Conservation (phyloP, 2,329 filamentous ascomycete species). For the Didymosphaeria variabile region DNA sequence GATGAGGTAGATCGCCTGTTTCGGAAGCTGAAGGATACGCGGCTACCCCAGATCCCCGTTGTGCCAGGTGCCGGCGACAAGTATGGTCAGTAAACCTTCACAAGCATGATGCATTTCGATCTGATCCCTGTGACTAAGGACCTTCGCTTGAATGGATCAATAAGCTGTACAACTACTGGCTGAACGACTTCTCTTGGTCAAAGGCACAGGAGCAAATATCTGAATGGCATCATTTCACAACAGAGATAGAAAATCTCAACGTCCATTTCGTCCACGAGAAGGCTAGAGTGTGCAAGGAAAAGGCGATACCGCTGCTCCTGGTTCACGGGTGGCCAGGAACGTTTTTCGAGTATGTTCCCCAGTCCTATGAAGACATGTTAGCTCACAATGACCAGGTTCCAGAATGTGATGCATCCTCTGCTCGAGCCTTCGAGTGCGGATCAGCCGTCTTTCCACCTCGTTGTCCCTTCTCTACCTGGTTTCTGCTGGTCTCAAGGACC, state of each 20-base stretch:
- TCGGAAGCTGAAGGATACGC: conserved; percentile 47
- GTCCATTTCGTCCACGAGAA: conserved; percentile 54
- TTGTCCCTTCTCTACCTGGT: conserved; percentile 65
- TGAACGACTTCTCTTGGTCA: conserved; percentile 45
- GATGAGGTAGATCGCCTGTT: conserved; percentile 49
- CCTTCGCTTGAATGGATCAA: conserved; percentile 45
- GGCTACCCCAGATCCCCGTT: conserved; percentile 43
- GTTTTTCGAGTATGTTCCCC: conserved; percentile 51
- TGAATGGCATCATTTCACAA: conserved; percentile 46
- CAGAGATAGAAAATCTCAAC: conserved; percentile 45
- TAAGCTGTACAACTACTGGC: conserved; percentile 47
- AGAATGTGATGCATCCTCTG: conserved; percentile 49
- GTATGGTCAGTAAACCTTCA: conserved; percentile 35
- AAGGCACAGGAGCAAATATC: conserved; percentile 45
- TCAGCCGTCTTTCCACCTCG: conserved; percentile 61
- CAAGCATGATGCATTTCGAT: background rate
- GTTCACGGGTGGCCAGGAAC: conserved; percentile 58
- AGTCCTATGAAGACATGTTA: background rate
- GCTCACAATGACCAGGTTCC: conserved; percentile 24
- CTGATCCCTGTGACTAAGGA: conserved; percentile 11
- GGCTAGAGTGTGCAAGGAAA: conserved; percentile 34
- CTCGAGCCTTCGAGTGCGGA: conserved; percentile 37
- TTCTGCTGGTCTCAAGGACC: conserved; percentile 34
- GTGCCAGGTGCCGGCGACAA: conserved; percentile 47
- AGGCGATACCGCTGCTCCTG: conserved; percentile 54